Conservation (phyloP, 768 basidiomycete genomes). For the Lentinula guzmanii region DNA sequence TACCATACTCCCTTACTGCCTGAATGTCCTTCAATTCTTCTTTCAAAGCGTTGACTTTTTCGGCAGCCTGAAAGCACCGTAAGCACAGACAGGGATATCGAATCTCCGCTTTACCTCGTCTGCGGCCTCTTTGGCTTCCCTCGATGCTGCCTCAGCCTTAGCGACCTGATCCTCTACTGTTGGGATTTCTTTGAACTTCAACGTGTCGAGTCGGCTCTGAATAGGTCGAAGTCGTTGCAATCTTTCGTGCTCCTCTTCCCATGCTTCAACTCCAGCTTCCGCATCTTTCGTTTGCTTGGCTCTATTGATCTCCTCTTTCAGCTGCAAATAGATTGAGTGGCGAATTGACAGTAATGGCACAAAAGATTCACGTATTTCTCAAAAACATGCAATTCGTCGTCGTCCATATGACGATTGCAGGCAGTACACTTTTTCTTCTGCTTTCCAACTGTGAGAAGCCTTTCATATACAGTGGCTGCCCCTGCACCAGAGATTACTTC, state of each 20-base stretch:
- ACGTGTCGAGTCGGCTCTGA: conserved; percentile 45
- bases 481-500: conserved; percentile 14
- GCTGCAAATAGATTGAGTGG: conserved; percentile 29
- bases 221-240: conserved; percentile 57
- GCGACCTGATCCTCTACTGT: conserved; percentile 56
- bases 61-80: conserved; percentile 34
- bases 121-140: conserved; percentile 20
- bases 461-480: conserved; percentile 40
- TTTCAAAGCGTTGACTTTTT: conserved; percentile 46
- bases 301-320: conserved; percentile 57
- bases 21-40: conserved; percentile 56
- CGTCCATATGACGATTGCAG: conserved; percentile 66
- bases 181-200: conserved; percentile 62
- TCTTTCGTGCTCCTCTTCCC: conserved; percentile 52
- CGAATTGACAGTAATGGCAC: background rate
- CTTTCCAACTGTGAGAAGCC: conserved; percentile 51
- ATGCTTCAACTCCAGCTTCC: conserved; percentile 39
- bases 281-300: conserved; percentile 40
- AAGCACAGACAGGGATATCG: background rate
- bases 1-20: conserved; percentile 55
- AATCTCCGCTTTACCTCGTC: background rate
- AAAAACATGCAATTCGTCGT: conserved; percentile 45
- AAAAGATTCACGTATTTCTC: conserved; percentile 58
- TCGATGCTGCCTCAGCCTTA: conserved; percentile 49
- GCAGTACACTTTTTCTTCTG: conserved; percentile 65